phyloP scores from a whole-genome alignment of 176 grass and related monocot genomes.

The Zoysia pacifica region DNA sequence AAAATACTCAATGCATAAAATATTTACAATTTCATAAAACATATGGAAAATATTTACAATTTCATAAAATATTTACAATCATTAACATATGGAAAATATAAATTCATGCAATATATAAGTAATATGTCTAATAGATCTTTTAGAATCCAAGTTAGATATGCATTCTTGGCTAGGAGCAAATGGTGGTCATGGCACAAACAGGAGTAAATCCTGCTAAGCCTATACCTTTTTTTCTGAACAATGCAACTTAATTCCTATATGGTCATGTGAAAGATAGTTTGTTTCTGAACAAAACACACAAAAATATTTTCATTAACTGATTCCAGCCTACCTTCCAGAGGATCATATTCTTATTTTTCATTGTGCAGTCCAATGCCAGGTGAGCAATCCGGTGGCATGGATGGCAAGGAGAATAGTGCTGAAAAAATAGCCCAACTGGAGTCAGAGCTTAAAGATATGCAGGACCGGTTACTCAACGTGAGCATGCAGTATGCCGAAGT shows the following conservation, averaged over 20 bases:
- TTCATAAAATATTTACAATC: background rate
- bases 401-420: constrained; percentile 35
- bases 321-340: background rate
- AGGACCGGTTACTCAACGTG: constrained; percentile 63
- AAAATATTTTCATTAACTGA: constrained; percentile 13
- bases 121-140: too few relatives aligned
- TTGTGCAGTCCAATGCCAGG: constrained; percentile 40
- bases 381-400: constrained; percentile 24
- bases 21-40: too few relatives aligned
- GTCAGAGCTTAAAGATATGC: constrained; percentile 83
- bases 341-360: constrained; percentile 41
- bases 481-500: constrained; percentile 91
- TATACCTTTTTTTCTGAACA: too few relatives aligned
- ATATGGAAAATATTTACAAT: too few relatives aligned
- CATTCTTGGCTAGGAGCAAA: too few relatives aligned
- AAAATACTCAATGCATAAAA: too few relatives aligned
- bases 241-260: too few relatives aligned
- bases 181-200: too few relatives aligned
- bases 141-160: too few relatives aligned
- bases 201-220: too few relatives aligned
- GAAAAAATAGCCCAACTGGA: constrained; percentile 67
- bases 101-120: too few relatives aligned
- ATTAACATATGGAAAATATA: too few relatives aligned
- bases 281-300: background rate
- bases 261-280: background rate